Evolutionary conservation across 2,329 filamentous ascomycete species (phyloP), one percentile per base, ranked within the genome.

Genomic region (Thelonectria olida): DNA sequence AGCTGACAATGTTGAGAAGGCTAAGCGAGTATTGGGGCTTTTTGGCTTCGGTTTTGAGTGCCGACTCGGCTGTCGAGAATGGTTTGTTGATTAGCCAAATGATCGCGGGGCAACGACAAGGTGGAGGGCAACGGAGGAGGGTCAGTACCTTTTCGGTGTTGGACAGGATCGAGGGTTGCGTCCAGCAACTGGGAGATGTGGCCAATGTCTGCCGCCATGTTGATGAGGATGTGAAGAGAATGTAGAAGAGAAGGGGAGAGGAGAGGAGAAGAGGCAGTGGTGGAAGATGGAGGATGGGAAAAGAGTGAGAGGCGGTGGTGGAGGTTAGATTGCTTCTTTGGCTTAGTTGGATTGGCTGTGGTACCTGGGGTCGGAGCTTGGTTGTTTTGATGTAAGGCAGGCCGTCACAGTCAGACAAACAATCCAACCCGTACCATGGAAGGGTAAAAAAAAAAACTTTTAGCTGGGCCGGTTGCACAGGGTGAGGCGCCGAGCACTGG

Each of bases 1-100:
- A 88, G 66, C 92, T 92, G 72, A 97, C 93, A 74, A 98, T 96
- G 72, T 95, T 93, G 53, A 99, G 90, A 55, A 99, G 88, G 56
- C 86, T 85, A 52, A 98, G 85, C 15, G 95, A 96, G 82, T 97
- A 99, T 73, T 91, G 90, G 8, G 93, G 91, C 76, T 93, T 94
- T 74, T 84, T 83, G 78, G 97, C 90, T 80, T 96, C 90, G 64
- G 87, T 82, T 73, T 91, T 90, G 71, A 98, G 88, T 59, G 90
- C 88, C 71, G 84, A 83, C 82, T 98, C 93, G 76, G 95, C 93
- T 98, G 78, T 71, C 68, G 62, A 51, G 63, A 68, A 52, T 39
- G 45, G 64, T 74, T 73, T 74, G 72, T 76, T 75, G 72, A 70
- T 79, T 73, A 78, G 76, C 69, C 66, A 65, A 69, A 67, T 70